These are phyloP conservation scores for Exophiala sideris DNA, from an alignment of 2,329 filamentous ascomycete species.

Conservation along the genomic window DNA sequence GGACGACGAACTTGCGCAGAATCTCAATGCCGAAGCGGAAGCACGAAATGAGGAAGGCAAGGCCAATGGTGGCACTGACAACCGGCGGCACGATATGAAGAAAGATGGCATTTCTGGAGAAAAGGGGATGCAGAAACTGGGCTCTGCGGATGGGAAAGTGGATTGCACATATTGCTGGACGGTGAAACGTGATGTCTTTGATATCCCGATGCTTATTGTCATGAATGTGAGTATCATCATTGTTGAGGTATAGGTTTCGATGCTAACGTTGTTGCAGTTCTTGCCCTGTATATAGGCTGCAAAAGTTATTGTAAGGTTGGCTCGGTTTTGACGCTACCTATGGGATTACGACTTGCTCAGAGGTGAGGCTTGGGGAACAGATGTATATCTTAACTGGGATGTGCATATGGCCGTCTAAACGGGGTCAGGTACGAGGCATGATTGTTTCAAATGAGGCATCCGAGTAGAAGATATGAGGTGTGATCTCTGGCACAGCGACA, in stretches of 20 bases:
- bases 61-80: slow-evolving; percentile 33
- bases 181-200: slow-evolving; percentile 93
- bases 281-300: slow-evolving; percentile 31
- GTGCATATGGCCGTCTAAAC: too few relatives aligned
- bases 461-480: too few relatives aligned
- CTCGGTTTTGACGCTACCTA: background rate
- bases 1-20: slow-evolving; percentile 43
- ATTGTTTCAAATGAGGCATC: too few relatives aligned
- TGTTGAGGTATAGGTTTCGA: background rate
- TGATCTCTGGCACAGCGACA: too few relatives aligned
- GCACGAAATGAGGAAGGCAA: slow-evolving; percentile 43
- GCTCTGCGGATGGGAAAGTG: slow-evolving; percentile 79
- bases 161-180: slow-evolving; percentile 97
- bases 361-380: too few relatives aligned
- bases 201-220: slow-evolving; percentile 97
- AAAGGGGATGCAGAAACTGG: slow-evolving; percentile 74
- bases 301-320: slow-evolving; percentile 6
- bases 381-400: too few relatives aligned
- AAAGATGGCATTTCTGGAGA: slow-evolving; percentile 47
- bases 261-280: slow-evolving; percentile 25
- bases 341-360: background rate
- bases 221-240: slow-evolving; percentile 76
- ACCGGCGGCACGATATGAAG: slow-evolving; percentile 29
- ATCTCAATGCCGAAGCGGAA: slow-evolving; percentile 33
- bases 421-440: too few relatives aligned